Conservation (phyloP, 768 basidiomycete species). For the Suillus clintonianus region DNA sequence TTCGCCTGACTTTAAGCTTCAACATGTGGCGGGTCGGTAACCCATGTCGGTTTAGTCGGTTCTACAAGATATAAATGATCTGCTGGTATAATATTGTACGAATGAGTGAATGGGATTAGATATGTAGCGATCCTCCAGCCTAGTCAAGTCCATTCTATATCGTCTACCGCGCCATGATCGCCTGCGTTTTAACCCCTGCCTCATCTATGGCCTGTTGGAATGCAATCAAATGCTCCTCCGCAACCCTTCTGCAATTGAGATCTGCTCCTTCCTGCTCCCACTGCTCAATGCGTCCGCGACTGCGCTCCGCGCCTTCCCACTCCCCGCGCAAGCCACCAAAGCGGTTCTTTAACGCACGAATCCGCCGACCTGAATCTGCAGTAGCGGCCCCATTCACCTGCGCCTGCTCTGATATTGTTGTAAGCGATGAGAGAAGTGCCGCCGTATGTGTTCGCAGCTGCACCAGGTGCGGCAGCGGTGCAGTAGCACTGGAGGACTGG, state of each 20-base stretch:
- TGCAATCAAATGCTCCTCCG: slow-evolving; percentile 76
- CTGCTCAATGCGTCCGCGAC: slow-evolving; percentile 70
- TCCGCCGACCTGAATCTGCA: slow-evolving; percentile 83
- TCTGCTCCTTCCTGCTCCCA: slow-evolving; percentile 72
- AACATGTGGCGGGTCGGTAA: too few species aligned
- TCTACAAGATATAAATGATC: not conserved
- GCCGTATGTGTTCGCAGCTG: slow-evolving; percentile 74
- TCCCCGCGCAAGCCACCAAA: slow-evolving; percentile 78
- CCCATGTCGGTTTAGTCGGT: too few species aligned
- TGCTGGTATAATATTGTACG: not conserved
- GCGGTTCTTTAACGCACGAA: slow-evolving; percentile 83
- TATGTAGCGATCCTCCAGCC: not conserved
- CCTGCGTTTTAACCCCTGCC: slow-evolving; percentile 73
- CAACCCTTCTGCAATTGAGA: slow-evolving; percentile 42
- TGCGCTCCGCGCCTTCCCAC: slow-evolving; percentile 84
- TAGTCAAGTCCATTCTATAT: not conserved
- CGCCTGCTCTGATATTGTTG: slow-evolving; percentile 81
- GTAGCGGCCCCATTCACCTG: slow-evolving; percentile 87
- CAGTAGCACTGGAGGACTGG: slow-evolving; percentile 32
- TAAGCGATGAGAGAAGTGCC: slow-evolving; percentile 73
- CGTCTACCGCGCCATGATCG: slow-evolving; percentile 75
- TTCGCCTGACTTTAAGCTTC: too few species aligned
- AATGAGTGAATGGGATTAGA: not conserved
- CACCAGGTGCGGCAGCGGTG: slow-evolving; percentile 41
- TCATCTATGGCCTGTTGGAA: slow-evolving; percentile 74